phyloP scores from a whole-genome alignment of 2,329 filamentous ascomycete genomes.

The Ceratocystis smalleyi region DNA sequence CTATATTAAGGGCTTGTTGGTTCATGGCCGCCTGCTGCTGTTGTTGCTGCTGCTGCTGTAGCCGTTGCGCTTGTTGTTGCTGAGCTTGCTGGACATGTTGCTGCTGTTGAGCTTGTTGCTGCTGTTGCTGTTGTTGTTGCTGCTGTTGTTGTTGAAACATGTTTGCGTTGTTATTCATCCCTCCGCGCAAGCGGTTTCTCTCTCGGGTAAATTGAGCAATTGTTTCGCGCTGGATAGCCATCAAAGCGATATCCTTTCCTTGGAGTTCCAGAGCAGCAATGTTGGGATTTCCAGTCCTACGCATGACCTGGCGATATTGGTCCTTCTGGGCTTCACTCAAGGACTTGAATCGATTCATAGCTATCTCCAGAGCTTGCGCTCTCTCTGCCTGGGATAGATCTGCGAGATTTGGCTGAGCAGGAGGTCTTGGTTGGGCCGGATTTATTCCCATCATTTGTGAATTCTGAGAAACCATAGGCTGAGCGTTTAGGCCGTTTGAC shows the following conservation, averaged over 20 bases:
- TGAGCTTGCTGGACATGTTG: slow-evolving; percentile 24
- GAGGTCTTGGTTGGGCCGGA: slow-evolving; percentile 18
- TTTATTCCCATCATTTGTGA: slow-evolving; percentile 22
- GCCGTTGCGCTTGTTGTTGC: slow-evolving; percentile 21
- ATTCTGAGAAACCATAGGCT: slow-evolving; percentile 18
- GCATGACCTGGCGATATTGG: not conserved
- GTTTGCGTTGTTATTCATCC: not conserved
- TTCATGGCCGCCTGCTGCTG: slow-evolving; percentile 27
- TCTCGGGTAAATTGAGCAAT: not conserved
- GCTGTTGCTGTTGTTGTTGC: slow-evolving; percentile 22
- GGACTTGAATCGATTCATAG: not conserved
- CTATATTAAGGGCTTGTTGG: slow-evolving; percentile 30
- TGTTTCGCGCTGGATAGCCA: slow-evolving; percentile 4
- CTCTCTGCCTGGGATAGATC: not conserved
- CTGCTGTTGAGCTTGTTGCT: slow-evolving; percentile 1
- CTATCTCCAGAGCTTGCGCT: not conserved
- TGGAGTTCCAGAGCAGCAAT: not conserved
- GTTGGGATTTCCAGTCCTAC: not conserved
- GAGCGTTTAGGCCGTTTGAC: slow-evolving; percentile 18
- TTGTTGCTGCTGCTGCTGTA: slow-evolving; percentile 22
- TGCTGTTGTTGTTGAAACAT: slow-evolving; percentile 20
- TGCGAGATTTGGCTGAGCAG: not conserved
- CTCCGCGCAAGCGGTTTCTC: not conserved
- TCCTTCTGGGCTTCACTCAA: slow-evolving; percentile 9
- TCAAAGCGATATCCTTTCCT: slow-evolving; percentile 2